Percentiles rank a stretch among this genome's conserved stretches.
These are phyloP conservation scores for Binderoboletus segoi DNA, from an alignment of 1,284 basidiomycete genomes.

Conservation along the genomic window DNA sequence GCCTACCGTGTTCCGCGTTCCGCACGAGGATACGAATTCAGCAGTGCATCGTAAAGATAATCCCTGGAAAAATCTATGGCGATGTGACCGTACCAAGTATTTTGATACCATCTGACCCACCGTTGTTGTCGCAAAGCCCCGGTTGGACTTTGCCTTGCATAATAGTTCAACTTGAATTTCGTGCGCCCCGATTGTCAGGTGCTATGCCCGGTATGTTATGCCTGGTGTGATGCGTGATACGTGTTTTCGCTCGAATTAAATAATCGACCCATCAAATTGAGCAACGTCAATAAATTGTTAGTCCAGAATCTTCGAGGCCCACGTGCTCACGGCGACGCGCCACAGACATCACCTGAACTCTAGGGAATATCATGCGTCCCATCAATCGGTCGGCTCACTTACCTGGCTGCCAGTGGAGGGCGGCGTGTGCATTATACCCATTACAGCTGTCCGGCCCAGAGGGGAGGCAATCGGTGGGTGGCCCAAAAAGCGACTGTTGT, in stretches of 20 bases:
- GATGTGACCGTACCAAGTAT: too few species aligned
- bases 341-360: not conserved
- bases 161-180: not conserved
- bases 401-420: not conserved
- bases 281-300: not conserved
- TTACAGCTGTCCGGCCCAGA: not conserved
- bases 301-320: not conserved
- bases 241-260: conserved; percentile 1
- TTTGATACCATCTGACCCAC: too few species aligned
- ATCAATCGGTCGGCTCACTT: conserved; percentile 1
- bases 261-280: not conserved
- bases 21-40: not conserved
- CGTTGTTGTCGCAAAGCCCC: too few species aligned
- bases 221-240: conserved; percentile 1
- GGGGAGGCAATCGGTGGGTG: not conserved
- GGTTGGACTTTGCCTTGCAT: not conserved
- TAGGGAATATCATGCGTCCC: conserved; percentile 6
- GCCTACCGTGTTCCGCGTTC: not conserved
- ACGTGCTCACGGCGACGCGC: conserved; percentile 9
- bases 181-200: not conserved
- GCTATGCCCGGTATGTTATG: conserved; percentile 3
- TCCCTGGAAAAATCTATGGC: too few species aligned
- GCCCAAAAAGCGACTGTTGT: conserved; percentile 2
- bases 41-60: not conserved
- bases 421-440: conserved; percentile 8